Conservation (phyloP, 192 early-diverging fungal genomes). For the Linnemannia hyalina region DNA sequence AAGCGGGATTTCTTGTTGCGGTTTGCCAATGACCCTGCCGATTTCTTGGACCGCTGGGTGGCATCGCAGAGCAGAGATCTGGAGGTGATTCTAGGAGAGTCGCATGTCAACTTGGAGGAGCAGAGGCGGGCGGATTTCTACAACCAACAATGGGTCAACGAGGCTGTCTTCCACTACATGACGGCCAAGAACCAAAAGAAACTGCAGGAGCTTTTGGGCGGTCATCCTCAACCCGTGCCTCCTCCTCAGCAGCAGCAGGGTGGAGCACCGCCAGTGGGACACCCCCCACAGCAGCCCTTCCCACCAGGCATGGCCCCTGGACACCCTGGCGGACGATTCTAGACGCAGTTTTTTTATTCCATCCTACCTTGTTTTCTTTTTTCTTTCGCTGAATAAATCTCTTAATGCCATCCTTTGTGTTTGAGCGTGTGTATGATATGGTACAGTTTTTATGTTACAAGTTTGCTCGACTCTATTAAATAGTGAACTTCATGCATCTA, state of each 20-base stretch:
- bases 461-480: conserved; percentile 6
- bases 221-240: conserved; percentile 16
- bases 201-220: conserved; percentile 45
- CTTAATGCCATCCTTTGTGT: conserved; percentile 4
- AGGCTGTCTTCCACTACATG: conserved; percentile 93
- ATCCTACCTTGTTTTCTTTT: not conserved
- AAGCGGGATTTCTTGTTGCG: conserved; percentile 94
- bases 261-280: conserved; percentile 19
- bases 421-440: not conserved
- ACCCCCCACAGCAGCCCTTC: conserved; percentile 33
- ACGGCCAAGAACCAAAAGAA: conserved; percentile 70
- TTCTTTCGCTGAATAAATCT: conserved; percentile 10
- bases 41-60: conserved; percentile 94
- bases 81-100: conserved; percentile 85
- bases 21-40: conserved; percentile 88
- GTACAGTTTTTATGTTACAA: conserved; percentile 15
- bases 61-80: conserved; percentile 93
- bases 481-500: conserved; percentile 58
- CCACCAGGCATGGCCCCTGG: conserved; percentile 40
- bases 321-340: conserved; percentile 38
- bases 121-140: conserved; percentile 79
- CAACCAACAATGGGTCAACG: conserved; percentile 83
- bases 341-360: not conserved
- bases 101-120: conserved; percentile 81
- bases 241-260: conserved; percentile 11